Percentiles rank a stretch among this genome's conserved stretches.
Evolutionary conservation across 176 grass and related monocot genomes (phyloP).

Genomic region (Oryza australiensis): DNA sequence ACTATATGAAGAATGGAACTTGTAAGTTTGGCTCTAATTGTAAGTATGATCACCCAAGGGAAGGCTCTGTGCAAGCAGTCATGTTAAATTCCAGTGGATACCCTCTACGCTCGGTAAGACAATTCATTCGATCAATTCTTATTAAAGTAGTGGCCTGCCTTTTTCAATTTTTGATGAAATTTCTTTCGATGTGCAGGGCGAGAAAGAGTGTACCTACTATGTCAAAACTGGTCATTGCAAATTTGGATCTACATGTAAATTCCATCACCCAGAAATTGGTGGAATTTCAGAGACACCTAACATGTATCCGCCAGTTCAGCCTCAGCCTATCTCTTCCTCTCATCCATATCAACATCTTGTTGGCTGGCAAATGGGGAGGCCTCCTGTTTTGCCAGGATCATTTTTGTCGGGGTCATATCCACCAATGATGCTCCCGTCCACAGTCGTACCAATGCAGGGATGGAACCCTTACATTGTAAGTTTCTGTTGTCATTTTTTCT

Average conservation of each 20-base stretch:
- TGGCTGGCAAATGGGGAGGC: slow-evolving; percentile 72
- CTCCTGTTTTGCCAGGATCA: slow-evolving; percentile 65
- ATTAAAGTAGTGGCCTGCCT: not conserved
- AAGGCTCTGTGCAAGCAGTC: slow-evolving; percentile 47
- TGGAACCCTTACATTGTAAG: slow-evolving; percentile 91
- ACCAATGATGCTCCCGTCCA: slow-evolving; percentile 71
- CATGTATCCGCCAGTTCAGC: slow-evolving; percentile 62
- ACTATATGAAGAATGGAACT: slow-evolving; percentile 82
- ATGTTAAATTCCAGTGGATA: slow-evolving; percentile 67
- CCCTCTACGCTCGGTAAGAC: slow-evolving; percentile 62
- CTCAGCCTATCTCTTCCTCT: slow-evolving; percentile 49
- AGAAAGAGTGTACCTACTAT: slow-evolving; percentile 90
- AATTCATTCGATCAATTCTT: slow-evolving; percentile 33
- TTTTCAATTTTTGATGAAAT: slow-evolving; percentile 29
- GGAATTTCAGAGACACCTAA: slow-evolving; percentile 34
- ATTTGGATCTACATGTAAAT: slow-evolving; percentile 85
- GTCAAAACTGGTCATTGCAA: slow-evolving; percentile 93
- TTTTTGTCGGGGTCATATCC: slow-evolving; percentile 55
- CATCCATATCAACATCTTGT: slow-evolving; percentile 66
- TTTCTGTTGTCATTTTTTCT: slow-evolving; percentile 39
- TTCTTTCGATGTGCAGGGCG: slow-evolving; percentile 56
- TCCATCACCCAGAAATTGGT: slow-evolving; percentile 67
- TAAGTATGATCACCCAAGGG: slow-evolving; percentile 88
- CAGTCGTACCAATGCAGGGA: slow-evolving; percentile 75
- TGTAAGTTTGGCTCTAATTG: slow-evolving; percentile 87